Conservation (phyloP, 2,329 filamentous ascomycete species). For the Phyllosticta citriasiana region DNA sequence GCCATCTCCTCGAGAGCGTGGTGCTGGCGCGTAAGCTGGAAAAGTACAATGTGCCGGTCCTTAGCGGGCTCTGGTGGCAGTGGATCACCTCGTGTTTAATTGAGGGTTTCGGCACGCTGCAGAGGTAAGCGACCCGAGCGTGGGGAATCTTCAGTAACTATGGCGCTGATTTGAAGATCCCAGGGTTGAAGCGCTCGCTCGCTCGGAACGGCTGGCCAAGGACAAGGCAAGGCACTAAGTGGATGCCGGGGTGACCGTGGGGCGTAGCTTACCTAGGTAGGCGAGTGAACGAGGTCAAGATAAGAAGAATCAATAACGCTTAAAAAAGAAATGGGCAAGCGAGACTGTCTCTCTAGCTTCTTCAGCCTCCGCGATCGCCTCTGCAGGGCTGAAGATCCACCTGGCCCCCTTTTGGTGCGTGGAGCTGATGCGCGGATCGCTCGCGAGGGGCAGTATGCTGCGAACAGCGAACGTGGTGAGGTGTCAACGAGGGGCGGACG, state of each 20-base stretch:
- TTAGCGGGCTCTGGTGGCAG: slow-evolving; percentile 41
- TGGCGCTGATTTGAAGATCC: background rate
- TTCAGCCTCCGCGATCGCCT: slow-evolving; percentile 1
- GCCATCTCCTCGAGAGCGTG: slow-evolving; percentile 57
- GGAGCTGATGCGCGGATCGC: slow-evolving; percentile 5
- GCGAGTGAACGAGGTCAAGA: background rate
- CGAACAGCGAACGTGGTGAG: background rate
- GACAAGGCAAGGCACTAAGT: slow-evolving; percentile 30
- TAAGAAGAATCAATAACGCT: background rate
- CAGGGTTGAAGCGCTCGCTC: slow-evolving; percentile 8
- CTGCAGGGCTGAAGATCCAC: slow-evolving; percentile 8
- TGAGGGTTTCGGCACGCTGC: slow-evolving; percentile 42
- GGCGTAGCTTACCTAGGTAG: too few relatives aligned
- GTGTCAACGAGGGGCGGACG: background rate
- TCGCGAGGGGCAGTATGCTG: background rate
- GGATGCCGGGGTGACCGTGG: background rate
- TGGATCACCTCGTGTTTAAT: slow-evolving; percentile 45
- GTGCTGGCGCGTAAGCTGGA: slow-evolving; percentile 38
- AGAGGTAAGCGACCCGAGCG: slow-evolving; percentile 21
- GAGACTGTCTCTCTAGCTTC: background rate
- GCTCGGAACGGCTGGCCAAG: slow-evolving; percentile 20
- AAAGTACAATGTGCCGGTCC: slow-evolving; percentile 41
- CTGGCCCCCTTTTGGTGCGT: slow-evolving; percentile 5
- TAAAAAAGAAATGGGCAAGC: background rate
- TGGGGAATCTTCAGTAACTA: background rate